Percentiles rank a stretch among this genome's conserved stretches.
Evolutionary conservation across 139 green algal species (phyloP).

Genomic region (Closterium sp.): DNA sequence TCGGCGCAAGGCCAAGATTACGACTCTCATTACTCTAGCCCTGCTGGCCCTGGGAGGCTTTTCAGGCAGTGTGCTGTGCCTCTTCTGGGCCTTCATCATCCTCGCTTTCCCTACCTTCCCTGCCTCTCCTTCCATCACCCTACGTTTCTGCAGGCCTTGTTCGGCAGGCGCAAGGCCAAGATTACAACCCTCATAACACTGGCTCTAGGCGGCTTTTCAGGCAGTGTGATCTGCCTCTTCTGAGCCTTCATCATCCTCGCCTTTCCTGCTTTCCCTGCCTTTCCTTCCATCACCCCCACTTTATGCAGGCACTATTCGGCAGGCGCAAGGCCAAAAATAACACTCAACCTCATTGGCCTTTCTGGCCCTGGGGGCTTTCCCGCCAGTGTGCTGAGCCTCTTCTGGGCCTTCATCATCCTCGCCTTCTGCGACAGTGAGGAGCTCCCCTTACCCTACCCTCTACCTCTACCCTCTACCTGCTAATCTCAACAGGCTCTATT

Average conservation of each 20-base stretch:
- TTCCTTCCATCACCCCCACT: neutral
- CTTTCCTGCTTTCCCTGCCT: neutral
- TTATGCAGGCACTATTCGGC: slow-evolving; percentile 38
- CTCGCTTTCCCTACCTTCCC: no score
- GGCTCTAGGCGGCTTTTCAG: no score
- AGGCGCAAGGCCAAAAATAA: neutral
- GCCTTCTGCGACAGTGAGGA: no score
- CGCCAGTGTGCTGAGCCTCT: slow-evolving; percentile 37
- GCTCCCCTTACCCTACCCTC: no score
- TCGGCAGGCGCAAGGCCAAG: no score
- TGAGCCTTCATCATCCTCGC: neutral
- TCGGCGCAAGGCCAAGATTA: neutral
- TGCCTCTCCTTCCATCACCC: no score
- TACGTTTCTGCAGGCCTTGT: no score
- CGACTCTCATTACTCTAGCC: neutral
- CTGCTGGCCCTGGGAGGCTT: slow-evolving; percentile 16
- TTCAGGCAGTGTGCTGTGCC: no score
- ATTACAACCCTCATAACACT: no score
- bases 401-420: slow-evolving; percentile 40
- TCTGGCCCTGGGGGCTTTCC: neutral
- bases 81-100: no score
- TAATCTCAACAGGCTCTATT: slow-evolving; percentile 24
- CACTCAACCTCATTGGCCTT: slow-evolving; percentile 13
- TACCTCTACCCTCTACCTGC: no score
- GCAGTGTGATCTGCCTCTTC: neutral